phyloP scores from a whole-genome alignment of 1,284 basidiomycete species.

The Gymnopus androsaceus region DNA sequence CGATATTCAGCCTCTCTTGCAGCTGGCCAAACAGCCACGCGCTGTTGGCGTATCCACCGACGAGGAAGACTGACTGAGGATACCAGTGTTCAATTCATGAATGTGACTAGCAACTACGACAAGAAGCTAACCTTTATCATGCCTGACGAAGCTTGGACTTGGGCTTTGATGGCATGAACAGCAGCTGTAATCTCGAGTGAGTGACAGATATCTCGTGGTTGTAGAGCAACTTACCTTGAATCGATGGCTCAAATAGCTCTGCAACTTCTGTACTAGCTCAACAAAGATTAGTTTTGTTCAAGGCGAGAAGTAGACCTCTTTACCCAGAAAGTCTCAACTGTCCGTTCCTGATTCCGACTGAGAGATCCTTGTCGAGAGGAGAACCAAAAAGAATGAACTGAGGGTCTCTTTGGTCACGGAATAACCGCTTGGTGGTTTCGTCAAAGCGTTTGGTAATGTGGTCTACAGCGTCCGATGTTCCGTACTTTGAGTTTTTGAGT shows the following conservation, averaged over 20 bases:
- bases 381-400: constrained; percentile 79
- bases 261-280: constrained; percentile 56
- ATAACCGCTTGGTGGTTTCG: constrained; percentile 77
- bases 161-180: constrained; percentile 64
- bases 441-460: constrained; percentile 76
- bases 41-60: constrained; percentile 79
- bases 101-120: background rate
- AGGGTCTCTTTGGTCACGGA: constrained; percentile 63
- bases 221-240: constrained; percentile 43
- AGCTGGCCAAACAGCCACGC: constrained; percentile 77
- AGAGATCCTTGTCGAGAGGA: constrained; percentile 68
- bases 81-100: background rate
- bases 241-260: constrained; percentile 73
- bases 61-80: constrained; percentile 68
- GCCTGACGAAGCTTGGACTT: constrained; percentile 66
- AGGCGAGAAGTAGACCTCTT: constrained; percentile 22
- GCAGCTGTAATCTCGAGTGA: constrained; percentile 46
- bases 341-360: constrained; percentile 69
- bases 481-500: constrained; percentile 69
- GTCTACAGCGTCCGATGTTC: constrained; percentile 65
- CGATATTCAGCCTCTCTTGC: constrained; percentile 63
- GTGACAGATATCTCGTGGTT: background rate
- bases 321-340: constrained; percentile 72
- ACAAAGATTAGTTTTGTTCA: constrained; percentile 15
- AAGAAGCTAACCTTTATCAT: constrained; percentile 55